These are phyloP conservation scores for Eucalyptus curtisii DNA, from an alignment of 345 rosid species.

Conservation along the genomic window DNA sequence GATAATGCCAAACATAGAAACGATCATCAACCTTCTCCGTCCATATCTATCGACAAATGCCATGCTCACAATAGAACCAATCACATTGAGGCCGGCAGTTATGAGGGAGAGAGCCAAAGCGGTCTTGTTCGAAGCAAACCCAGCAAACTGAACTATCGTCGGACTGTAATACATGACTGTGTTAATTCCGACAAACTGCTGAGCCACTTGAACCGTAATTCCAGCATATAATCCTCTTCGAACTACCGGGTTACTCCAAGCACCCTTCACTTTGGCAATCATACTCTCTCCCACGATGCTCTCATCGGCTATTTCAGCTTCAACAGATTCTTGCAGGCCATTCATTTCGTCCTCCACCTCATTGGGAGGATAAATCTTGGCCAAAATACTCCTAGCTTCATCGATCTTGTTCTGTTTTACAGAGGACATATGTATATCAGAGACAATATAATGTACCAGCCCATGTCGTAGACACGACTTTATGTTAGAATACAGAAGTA, in stretches of 20 bases:
- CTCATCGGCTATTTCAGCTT: slow-evolving; percentile 48
- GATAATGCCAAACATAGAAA: slow-evolving; percentile 70
- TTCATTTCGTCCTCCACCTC: slow-evolving; percentile 52
- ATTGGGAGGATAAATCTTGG: slow-evolving; percentile 47
- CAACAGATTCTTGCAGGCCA: slow-evolving; percentile 33
- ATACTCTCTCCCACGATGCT: slow-evolving; percentile 30
- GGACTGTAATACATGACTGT: slow-evolving; percentile 92
- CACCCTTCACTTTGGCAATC: slow-evolving; percentile 52
- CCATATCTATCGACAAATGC: slow-evolving; percentile 67
- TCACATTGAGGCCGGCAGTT: slow-evolving; percentile 71
- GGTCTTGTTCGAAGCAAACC: slow-evolving; percentile 70
- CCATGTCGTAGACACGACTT: background rate
- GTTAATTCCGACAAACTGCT: slow-evolving; percentile 86
- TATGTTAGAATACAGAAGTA: background rate
- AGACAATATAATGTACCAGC: background rate
- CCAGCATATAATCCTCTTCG: slow-evolving; percentile 85
- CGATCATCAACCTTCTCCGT: slow-evolving; percentile 60
- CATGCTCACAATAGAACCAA: slow-evolving; percentile 79
- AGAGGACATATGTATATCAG: background rate
- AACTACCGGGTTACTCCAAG: slow-evolving; percentile 25
- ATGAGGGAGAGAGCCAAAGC: slow-evolving; percentile 77
- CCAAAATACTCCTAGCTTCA: slow-evolving; percentile 54
- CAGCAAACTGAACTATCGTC: slow-evolving; percentile 77
- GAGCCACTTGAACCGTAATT: slow-evolving; percentile 76
- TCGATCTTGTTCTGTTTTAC: slow-evolving; percentile 21